Base-by-base conservation (phyloP, 2,329 filamentous ascomycete genomes). In the Trichocomaceae sp. region DNA sequence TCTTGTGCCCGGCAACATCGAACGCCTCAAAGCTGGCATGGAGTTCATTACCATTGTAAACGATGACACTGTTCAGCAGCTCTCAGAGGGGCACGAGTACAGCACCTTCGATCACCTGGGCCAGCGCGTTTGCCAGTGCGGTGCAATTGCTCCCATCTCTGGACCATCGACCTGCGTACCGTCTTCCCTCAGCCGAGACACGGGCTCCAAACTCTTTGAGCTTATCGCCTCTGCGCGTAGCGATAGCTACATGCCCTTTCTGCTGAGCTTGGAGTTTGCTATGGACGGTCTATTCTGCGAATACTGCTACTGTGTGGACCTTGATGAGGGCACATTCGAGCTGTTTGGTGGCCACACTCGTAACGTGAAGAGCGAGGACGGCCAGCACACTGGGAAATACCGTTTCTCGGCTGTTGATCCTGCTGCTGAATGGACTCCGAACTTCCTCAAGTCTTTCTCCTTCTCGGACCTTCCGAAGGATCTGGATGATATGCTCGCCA, bases 271-370 rank as follows among this genome's bases (percentile, higher is more conserved):
- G 49, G 59, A 61, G 2, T 66, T 65, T 51, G 57, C 59, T 6
- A 59, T 52, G 8, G 58, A 64, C 31, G 42, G 46, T 2, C 12
- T 59, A 9, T 63, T 58, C 22, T 64, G 64, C 54, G 64, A 65
- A 52, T 66, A 60, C 58, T 59, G 59, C 10, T 66, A 66, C 48
- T 62, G 64, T 12, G 50, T 66, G 26, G 61, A 66, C 57, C 52
- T 66, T 3, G 64, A 66, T 23, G 22, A 15, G 7, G 46, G 41
- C 31, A 47, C 45, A 2, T 52, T 56, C 44, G 52, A 54, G 23
- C 20, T 58, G 3, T 62, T 62, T 50, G 59, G 23, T 19, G 52
- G 59, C 10, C 22, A 44, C 23, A n/a, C 17, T 20, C 17, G 4
- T 15, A 31, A 42, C 6, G 20, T 31, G 8, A 41, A 42, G 7